A percentile compares a stretch with the other conserved stretches of the same genome.
These are phyloP conservation scores for Xerophyta viscosa DNA, from an alignment of 106 monocot genomes.

Conservation along the genomic window DNA sequence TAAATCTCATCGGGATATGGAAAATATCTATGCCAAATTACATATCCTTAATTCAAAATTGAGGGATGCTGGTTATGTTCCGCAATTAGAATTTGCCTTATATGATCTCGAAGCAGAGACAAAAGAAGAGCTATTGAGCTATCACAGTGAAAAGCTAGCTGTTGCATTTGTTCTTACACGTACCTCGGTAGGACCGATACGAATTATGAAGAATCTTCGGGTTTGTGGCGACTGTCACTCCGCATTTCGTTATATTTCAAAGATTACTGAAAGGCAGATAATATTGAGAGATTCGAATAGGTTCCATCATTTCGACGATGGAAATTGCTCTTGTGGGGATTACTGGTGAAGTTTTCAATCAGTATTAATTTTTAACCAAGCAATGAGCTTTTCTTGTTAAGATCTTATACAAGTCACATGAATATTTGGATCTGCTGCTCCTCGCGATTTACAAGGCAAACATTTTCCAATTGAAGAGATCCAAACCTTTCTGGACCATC, in stretches of 20 bases:
- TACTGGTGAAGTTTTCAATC: neutral
- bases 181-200: constrained; percentile 40
- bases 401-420: too few relatives aligned
- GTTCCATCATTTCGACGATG: constrained; percentile 2
- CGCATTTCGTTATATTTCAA: constrained; percentile 62
- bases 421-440: too few relatives aligned
- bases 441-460: too few relatives aligned
- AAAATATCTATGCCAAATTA: constrained; percentile 47
- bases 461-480: too few relatives aligned
- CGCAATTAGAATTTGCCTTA: constrained; percentile 44
- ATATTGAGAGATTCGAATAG: constrained; percentile 36
- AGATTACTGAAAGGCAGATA: constrained; percentile 46
- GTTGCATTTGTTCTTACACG: constrained; percentile 68
- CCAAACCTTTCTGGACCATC: too few relatives aligned
- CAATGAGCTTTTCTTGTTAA: too few relatives aligned
- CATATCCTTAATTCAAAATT: constrained; percentile 34
- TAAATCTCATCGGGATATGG: constrained; percentile 47
- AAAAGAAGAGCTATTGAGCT: constrained; percentile 68
- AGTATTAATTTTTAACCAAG: too few relatives aligned
- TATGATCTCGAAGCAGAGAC: constrained; percentile 68
- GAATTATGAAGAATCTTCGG: constrained; percentile 79
- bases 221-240: constrained; percentile 82
- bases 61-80: constrained; percentile 61
- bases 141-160: constrained; percentile 70
- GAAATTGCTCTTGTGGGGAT: constrained; percentile 1